Evolutionary conservation across 768 basidiomycete species (phyloP).

Genomic region (Rhodotorula babjevae): DNA sequence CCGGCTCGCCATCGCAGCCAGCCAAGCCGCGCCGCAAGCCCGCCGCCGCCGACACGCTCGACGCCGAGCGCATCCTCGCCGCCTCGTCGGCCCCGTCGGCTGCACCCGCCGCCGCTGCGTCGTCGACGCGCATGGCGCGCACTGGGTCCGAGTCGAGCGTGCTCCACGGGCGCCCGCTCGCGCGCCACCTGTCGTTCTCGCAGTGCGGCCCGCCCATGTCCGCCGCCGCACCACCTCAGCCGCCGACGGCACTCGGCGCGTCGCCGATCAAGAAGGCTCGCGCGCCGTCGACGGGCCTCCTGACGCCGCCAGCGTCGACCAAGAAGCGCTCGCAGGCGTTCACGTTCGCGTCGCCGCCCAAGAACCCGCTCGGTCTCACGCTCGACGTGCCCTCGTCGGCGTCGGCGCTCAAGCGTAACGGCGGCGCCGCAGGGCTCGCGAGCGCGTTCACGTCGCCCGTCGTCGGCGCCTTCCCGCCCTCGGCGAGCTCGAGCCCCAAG

Average conservation of each 20-base stretch:
- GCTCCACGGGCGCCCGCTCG: slow-evolving; percentile 7
- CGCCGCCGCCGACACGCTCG: background rate
- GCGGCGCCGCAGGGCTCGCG: slow-evolving; percentile 12
- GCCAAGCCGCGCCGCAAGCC: slow-evolving; percentile 5
- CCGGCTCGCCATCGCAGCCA: slow-evolving; percentile 33
- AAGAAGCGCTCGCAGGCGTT: background rate
- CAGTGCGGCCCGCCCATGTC: background rate
- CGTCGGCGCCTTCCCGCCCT: slow-evolving; percentile 22
- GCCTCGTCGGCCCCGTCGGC: background rate
- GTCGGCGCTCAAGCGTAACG: background rate
- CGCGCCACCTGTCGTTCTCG: slow-evolving; percentile 6
- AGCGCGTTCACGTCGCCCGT: slow-evolving; percentile 27
- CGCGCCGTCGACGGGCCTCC: background rate
- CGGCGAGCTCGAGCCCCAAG: slow-evolving; percentile 2
- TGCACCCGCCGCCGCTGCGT: background rate
- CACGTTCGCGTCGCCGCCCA: background rate
- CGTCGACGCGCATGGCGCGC: slow-evolving; percentile 18
- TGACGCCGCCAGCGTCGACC: slow-evolving; percentile 1
- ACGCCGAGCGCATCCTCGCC: background rate
- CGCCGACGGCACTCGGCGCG: background rate
- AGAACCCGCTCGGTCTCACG: background rate
- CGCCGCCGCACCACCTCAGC: background rate
- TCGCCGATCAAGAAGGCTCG: background rate
- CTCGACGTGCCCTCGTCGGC: slow-evolving; percentile 2
- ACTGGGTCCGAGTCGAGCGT: slow-evolving; percentile 26